These are phyloP conservation scores for Pestalotiopsis sp. DNA, from an alignment of 2,329 filamentous ascomycete species.

Conservation along the genomic window DNA sequence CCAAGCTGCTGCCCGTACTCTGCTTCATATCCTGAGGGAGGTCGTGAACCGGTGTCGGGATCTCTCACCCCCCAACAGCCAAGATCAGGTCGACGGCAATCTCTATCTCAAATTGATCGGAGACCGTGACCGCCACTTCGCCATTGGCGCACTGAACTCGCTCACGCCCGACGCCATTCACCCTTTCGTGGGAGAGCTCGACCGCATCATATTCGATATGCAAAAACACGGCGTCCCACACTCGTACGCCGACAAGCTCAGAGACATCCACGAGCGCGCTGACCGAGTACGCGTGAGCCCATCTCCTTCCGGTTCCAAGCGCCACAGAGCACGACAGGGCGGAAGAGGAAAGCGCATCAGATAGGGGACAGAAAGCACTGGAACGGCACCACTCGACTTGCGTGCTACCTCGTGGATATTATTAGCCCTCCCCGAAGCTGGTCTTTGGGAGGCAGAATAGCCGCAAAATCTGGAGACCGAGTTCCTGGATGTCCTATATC, in stretches of 20 bases:
- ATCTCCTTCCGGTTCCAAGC: slow-evolving; percentile 21
- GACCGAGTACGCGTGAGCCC: slow-evolving; percentile 16
- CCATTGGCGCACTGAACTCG: slow-evolving; percentile 40
- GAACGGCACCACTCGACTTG: background rate
- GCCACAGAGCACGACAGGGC: slow-evolving; percentile 21
- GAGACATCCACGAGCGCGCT: slow-evolving; percentile 28
- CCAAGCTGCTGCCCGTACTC: slow-evolving; percentile 44
- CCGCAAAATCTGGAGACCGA: no score
- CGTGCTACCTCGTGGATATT: background rate
- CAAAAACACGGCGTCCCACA: slow-evolving; percentile 23
- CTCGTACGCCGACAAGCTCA: slow-evolving; percentile 30
- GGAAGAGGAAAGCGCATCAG: slow-evolving; percentile 24
- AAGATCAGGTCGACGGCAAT: slow-evolving; percentile 37
- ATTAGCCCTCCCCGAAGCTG: background rate
- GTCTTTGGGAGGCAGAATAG: no score
- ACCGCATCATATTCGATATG: slow-evolving; percentile 30
- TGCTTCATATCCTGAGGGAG: slow-evolving; percentile 47
- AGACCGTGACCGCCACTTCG: slow-evolving; percentile 42
- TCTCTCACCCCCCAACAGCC: slow-evolving; percentile 26
- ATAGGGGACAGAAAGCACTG: slow-evolving; percentile 11
- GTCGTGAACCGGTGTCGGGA: slow-evolving; percentile 43
- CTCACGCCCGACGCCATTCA: slow-evolving; percentile 20
- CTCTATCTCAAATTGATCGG: slow-evolving; percentile 51
- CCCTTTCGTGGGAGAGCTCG: slow-evolving; percentile 29
- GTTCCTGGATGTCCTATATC: no score